Evolutionary conservation across 2,329 filamentous ascomycete genomes (phyloP).

Genomic region (Chaetomiaceae sp.): DNA sequence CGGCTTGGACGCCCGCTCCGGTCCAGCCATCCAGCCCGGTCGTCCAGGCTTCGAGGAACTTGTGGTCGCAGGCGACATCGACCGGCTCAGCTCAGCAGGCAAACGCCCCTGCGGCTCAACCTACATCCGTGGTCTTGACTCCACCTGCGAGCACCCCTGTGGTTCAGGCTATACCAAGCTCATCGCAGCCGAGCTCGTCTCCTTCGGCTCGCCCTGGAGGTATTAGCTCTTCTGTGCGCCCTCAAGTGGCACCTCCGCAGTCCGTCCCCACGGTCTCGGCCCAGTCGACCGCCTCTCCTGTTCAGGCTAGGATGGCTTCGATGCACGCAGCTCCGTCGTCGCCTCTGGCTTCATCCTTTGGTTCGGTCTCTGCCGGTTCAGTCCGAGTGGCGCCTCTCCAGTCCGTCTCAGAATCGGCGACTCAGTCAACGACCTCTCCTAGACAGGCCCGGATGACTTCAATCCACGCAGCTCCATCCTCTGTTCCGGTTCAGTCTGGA

Average conservation of each 20-base stretch:
- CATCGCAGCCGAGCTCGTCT: not conserved
- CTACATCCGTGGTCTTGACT: not conserved
- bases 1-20: not conserved
- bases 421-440: too few relatives aligned
- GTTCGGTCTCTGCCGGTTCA: not conserved
- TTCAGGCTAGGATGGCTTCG: too few relatives aligned
- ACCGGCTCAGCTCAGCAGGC: not conserved
- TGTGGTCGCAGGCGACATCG: not conserved
- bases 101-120: not conserved
- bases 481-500: not conserved
- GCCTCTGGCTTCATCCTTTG: too few relatives aligned
- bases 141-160: not conserved
- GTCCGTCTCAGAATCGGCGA: too few relatives aligned
- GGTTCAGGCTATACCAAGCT: not conserved
- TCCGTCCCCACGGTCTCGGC: too few relatives aligned
- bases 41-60: not conserved
- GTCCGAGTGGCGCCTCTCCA: too few relatives aligned
- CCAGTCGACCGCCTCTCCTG: too few relatives aligned
- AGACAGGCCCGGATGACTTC: too few relatives aligned
- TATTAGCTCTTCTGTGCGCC: too few relatives aligned
- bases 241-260: too few relatives aligned
- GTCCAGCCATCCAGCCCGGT: not conserved
- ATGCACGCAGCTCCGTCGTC: too few relatives aligned
- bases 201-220: not conserved
- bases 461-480: too few relatives aligned